Conservation (phyloP, 495 filamentous ascomycete genomes). For the Parathielavia appendiculata region DNA sequence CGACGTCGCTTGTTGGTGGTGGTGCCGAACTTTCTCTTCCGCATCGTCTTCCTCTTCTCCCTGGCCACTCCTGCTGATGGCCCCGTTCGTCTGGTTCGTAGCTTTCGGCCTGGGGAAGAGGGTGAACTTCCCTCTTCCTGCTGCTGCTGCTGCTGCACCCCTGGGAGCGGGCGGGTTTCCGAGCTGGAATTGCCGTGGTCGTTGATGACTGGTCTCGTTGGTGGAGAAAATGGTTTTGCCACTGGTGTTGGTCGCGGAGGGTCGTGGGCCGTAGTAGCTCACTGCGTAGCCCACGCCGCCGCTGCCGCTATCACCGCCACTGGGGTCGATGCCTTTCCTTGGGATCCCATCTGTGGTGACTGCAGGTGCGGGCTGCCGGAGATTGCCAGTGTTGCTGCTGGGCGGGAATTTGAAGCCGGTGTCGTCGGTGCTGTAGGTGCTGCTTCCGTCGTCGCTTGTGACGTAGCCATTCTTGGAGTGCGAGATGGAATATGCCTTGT, state of each 20-base stretch:
- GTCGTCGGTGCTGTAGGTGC: conserved; percentile 12
- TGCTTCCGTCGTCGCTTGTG: conserved; percentile 12
- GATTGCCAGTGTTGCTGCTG: background rate
- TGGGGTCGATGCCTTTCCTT: background rate
- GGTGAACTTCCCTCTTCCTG: conserved; percentile 18
- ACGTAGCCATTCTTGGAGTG: conserved; percentile 4
- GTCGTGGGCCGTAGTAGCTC: conserved; percentile 18
- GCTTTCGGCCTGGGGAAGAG: conserved; percentile 30
- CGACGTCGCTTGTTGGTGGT: background rate
- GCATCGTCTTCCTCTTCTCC: too few relatives aligned
- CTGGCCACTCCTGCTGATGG: too few relatives aligned
- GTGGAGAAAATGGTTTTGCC: conserved; percentile 9
- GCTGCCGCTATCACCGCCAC: background rate
- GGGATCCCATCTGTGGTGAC: background rate
- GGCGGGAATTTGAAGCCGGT: background rate
- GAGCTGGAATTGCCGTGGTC: conserved; percentile 19
- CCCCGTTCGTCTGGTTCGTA: too few relatives aligned
- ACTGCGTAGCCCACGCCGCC: conserved; percentile 8
- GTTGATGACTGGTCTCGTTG: background rate
- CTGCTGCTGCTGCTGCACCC: background rate
- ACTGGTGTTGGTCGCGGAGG: too few relatives aligned
- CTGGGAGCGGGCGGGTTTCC: conserved; percentile 19
- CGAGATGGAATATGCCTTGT: conserved; percentile 11
- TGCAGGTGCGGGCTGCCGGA: background rate
- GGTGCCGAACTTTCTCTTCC: background rate